Evolutionary conservation across 208 protist species (phyloP).

Genomic region (Lotmaria passim): DNA sequence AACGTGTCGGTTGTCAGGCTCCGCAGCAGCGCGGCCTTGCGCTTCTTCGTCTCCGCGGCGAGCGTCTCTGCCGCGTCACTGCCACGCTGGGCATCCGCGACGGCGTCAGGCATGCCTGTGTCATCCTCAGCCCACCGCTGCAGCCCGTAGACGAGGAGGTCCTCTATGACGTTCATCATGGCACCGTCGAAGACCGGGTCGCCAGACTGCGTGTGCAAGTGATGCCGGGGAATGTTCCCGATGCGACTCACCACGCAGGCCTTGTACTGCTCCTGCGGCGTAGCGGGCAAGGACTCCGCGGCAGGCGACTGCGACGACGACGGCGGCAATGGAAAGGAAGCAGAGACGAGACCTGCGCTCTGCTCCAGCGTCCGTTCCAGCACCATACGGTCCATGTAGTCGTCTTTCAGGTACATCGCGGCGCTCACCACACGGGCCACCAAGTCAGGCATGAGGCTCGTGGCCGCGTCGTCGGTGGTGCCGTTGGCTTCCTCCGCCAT

Average conservation of each 20-base stretch:
- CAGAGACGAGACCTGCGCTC: constrained; percentile 10
- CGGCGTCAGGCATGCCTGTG: background rate
- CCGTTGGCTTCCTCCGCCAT: background rate
- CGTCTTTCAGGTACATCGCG: constrained; percentile 81
- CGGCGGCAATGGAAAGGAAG: no score
- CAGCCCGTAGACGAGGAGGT: constrained; percentile 49
- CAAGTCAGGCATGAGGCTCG: constrained; percentile 53
- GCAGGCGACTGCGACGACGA: background rate
- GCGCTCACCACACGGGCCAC: constrained; percentile 68
- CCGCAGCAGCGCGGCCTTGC: constrained; percentile 4
- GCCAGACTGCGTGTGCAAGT: constrained; percentile 74
- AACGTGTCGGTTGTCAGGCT: constrained; percentile 33
- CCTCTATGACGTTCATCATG: constrained; percentile 81
- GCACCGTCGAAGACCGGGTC: constrained; percentile 62
- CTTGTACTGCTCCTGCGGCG: constrained; percentile 27
- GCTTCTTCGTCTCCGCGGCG: constrained; percentile 18
- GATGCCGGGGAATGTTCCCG: constrained; percentile 27
- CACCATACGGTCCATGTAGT: constrained; percentile 88
- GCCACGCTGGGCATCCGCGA: constrained; percentile 16
- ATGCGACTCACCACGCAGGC: constrained; percentile 37
- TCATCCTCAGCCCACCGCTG: constrained; percentile 33
- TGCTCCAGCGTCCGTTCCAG: constrained; percentile 53
- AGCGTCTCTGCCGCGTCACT: background rate
- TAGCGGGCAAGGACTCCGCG: background rate
- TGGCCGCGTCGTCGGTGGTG: background rate